phyloP scores from a whole-genome alignment of 352 stramenopile genomes.

The Pythium aristosporum region DNA sequence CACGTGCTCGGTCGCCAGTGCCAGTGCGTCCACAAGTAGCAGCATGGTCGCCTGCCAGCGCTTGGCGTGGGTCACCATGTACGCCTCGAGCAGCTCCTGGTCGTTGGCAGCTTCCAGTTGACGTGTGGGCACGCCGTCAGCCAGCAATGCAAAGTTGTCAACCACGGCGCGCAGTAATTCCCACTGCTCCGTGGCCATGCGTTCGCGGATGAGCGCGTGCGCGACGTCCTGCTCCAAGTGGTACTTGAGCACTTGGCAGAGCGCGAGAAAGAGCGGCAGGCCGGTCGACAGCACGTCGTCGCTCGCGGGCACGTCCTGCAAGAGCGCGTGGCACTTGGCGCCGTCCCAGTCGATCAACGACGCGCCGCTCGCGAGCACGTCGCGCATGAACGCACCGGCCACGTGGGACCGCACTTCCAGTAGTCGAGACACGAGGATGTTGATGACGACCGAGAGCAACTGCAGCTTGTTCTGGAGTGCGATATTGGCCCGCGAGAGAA shows the following conservation, averaged over 20 bases:
- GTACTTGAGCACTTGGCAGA: conserved; percentile 85
- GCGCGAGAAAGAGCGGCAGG: conserved; percentile 68
- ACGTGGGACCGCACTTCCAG: conserved; percentile 57
- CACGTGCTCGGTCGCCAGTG: conserved; percentile 54
- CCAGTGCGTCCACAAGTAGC: conserved; percentile 72
- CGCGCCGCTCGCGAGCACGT: conserved; percentile 35
- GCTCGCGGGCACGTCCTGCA: conserved; percentile 46
- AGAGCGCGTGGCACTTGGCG: conserved; percentile 41
- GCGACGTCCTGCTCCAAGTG: conserved; percentile 83
- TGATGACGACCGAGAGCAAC: conserved; percentile 79
- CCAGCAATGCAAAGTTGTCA: conserved; percentile 53
- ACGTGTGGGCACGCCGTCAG: not conserved
- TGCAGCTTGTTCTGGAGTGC: conserved; percentile 84
- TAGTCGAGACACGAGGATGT: conserved; percentile 78
- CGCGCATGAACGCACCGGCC: conserved; percentile 54
- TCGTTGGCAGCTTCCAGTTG: not conserved
- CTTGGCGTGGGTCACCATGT: conserved; percentile 70
- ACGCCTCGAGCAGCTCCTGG: conserved; percentile 38
- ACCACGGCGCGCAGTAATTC: conserved; percentile 60
- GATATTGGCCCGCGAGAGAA: conserved; percentile 57
- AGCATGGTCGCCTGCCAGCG: conserved; percentile 83
- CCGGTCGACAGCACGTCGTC: conserved; percentile 71
- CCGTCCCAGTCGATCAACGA: conserved; percentile 43
- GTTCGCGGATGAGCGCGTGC: conserved; percentile 52
- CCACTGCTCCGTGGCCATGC: conserved; percentile 62